Conservation (phyloP, 768 basidiomycete species). For the Erythrobasidium yunnanense region DNA sequence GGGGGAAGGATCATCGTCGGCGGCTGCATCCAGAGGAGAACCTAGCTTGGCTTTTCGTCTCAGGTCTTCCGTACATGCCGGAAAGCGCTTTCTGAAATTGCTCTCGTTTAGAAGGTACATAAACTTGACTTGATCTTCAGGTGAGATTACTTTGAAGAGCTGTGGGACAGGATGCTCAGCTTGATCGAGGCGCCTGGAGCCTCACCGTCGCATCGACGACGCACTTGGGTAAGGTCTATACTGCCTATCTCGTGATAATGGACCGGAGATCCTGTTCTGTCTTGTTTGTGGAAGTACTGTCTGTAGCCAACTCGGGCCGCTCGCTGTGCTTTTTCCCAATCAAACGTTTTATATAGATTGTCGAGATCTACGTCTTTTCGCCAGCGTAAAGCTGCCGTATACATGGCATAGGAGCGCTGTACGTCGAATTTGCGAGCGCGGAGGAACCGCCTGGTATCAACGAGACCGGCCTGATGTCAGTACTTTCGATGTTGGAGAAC, state of each 20-base stretch:
- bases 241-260: constrained; percentile 3
- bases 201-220: not conserved
- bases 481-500: too few species aligned
- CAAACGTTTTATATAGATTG: constrained; percentile 55
- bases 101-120: constrained; percentile 23
- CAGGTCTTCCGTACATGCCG: constrained; percentile 3
- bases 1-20: not conserved
- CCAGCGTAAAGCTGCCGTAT: constrained; percentile 60
- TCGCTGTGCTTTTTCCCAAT: constrained; percentile 52
- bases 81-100: constrained; percentile 22
- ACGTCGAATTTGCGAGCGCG: constrained; percentile 64
- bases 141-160: constrained; percentile 10
- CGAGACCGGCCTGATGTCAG: too few species aligned
- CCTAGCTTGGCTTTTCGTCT: not conserved
- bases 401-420: constrained; percentile 58
- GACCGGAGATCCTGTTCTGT: constrained; percentile 6
- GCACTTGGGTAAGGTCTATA: not conserved
- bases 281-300: constrained; percentile 42
- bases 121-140: constrained; percentile 1
- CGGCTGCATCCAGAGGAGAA: not conserved
- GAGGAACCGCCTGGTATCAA: constrained; percentile 58
- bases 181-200: not conserved
- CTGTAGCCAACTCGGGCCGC: constrained; percentile 57
- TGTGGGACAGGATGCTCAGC: not conserved
- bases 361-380: constrained; percentile 54